Conservation (phyloP, 1,284 basidiomycete species). For the Puccinia triticina region DNA sequence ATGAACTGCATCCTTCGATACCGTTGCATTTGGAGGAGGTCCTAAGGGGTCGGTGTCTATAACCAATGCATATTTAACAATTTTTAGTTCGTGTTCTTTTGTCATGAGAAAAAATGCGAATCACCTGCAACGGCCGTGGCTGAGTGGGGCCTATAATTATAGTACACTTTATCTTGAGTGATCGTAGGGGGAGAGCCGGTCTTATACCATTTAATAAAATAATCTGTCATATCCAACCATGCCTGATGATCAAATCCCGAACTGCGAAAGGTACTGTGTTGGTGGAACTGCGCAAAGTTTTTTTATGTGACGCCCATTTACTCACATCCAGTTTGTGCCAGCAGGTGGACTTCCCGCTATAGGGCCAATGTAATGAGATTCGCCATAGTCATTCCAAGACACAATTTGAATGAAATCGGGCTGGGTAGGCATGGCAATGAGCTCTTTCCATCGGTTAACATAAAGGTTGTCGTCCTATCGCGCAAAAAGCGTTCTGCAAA, state of each 20-base stretch:
- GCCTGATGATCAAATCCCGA: constrained; percentile 37
- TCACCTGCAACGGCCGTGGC: constrained; percentile 22
- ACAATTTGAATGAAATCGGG: constrained; percentile 49
- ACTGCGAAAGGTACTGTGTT: background rate
- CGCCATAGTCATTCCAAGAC: constrained; percentile 46
- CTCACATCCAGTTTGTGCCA: constrained; percentile 46
- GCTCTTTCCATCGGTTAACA: constrained; percentile 32
- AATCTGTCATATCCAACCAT: constrained; percentile 42
- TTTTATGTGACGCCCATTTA: background rate
- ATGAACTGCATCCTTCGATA: constrained; percentile 35
- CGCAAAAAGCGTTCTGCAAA: background rate
- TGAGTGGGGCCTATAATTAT: constrained; percentile 39
- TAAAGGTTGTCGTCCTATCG: constrained; percentile 42
- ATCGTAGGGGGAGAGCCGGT: constrained; percentile 34
- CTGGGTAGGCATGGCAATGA: constrained; percentile 30
- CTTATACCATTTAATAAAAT: constrained; percentile 49
- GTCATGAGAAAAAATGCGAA: background rate
- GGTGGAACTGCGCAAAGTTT: background rate
- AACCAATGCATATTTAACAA: background rate
- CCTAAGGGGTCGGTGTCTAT: constrained; percentile 27
- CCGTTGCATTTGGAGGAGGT: constrained; percentile 6
- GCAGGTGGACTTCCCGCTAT: background rate
- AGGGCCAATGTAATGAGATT: constrained; percentile 45
- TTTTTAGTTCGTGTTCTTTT: background rate
- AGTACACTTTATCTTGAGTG: constrained; percentile 26